phyloP scores from a whole-genome alignment of 2,329 filamentous ascomycete species.

The Fusarium tupiense region DNA sequence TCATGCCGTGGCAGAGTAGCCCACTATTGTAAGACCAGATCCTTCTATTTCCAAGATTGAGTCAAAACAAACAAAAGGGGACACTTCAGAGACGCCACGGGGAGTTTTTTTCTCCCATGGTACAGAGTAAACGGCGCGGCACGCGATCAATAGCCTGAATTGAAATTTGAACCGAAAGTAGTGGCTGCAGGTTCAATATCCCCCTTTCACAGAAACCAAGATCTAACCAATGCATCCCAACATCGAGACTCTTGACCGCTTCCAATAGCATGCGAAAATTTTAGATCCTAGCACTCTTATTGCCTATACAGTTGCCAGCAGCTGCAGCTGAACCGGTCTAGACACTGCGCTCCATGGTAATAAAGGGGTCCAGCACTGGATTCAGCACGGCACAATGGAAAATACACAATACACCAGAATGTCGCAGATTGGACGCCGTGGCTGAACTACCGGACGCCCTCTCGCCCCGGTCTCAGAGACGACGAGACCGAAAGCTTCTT shows the following conservation, averaged over 20 bases:
- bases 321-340: background rate
- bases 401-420: constrained; percentile 11
- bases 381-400: background rate
- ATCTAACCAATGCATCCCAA: background rate
- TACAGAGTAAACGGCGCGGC: constrained; percentile 27
- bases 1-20: constrained; percentile 2
- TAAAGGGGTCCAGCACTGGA: constrained; percentile 3
- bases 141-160: constrained; percentile 38
- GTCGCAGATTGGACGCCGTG: constrained; percentile 28
- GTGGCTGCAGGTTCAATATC: background rate
- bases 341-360: background rate
- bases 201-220: constrained; percentile 10
- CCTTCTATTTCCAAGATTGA: background rate
- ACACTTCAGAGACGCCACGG: constrained; percentile 1
- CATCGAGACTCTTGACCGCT: constrained; percentile 10
- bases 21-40: constrained; percentile 23
- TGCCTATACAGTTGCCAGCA: background rate
- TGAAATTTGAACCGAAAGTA: background rate
- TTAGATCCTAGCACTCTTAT: background rate
- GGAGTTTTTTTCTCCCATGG: background rate
- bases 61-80: constrained; percentile 1
- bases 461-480: background rate
- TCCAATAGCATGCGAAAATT: background rate
- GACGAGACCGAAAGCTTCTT: constrained; percentile 19
- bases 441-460: constrained; percentile 26